Percentiles rank a stretch among this genome's conserved stretches.
These are phyloP conservation scores for Vitis hybrid DNA, from an alignment of 177 flowering plant species.

Conservation along the genomic window DNA sequence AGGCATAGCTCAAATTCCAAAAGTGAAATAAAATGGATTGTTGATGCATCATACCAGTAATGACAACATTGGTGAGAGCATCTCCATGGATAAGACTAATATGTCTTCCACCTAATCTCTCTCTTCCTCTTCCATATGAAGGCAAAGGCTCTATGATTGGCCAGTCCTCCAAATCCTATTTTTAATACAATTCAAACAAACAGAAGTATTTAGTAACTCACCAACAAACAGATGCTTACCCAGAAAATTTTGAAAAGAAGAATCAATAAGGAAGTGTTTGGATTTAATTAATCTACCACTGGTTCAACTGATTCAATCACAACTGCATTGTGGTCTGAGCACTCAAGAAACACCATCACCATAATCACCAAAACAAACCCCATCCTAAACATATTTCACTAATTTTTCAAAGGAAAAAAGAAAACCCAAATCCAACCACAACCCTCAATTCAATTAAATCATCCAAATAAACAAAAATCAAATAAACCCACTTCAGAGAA, in stretches of 20 bases:
- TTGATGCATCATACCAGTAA: slow-evolving; percentile 57
- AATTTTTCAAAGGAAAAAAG: not conserved
- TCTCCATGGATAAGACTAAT: slow-evolving; percentile 96
- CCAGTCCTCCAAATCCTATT: slow-evolving; percentile 83
- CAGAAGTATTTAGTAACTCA: not conserved
- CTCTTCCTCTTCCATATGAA: slow-evolving; percentile 98
- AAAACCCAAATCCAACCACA: not conserved
- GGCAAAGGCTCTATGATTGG: slow-evolving; percentile 92
- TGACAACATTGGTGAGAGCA: slow-evolving; percentile 69
- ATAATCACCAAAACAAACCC: too few species aligned
- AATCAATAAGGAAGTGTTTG: too few species aligned
- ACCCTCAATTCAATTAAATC: too few species aligned
- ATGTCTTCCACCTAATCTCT: slow-evolving; percentile 89
- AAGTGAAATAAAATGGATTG: not conserved
- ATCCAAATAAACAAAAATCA: too few species aligned
- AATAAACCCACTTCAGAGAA: too few species aligned
- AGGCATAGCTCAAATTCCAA: not conserved
- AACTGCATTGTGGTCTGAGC: too few species aligned
- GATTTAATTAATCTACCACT: too few species aligned
- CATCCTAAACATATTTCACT: too few species aligned
- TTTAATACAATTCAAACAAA: not conserved
- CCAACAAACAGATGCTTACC: too few species aligned
- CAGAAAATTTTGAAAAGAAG: too few species aligned
- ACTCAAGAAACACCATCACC: too few species aligned
- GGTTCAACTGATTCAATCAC: too few species aligned